phyloP scores from a whole-genome alignment of 257 asterid genomes.

The Solanum sejunctum region DNA sequence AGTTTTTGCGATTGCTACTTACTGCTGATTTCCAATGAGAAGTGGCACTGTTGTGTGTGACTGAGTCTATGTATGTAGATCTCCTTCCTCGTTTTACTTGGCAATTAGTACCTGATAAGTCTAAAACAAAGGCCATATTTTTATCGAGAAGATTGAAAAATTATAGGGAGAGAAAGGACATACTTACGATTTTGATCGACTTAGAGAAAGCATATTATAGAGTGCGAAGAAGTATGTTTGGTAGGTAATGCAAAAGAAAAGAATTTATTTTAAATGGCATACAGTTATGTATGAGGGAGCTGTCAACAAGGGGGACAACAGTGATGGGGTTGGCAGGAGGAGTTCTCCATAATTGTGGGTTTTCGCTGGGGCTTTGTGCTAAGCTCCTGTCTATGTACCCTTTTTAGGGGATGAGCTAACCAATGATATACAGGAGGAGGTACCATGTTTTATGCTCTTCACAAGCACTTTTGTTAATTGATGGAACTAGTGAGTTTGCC shows the following conservation, averaged over 20 bases:
- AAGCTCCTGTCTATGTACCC: neutral
- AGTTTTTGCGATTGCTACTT: neutral
- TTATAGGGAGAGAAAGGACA: neutral
- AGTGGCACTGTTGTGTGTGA: neutral
- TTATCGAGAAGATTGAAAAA: neutral
- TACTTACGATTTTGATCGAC: neutral
- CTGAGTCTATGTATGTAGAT: neutral
- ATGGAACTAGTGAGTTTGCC: neutral
- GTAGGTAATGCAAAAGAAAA: neutral
- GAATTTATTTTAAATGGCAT: neutral
- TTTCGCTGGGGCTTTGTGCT: neutral
- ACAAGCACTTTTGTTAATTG: neutral
- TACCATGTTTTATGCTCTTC: neutral
- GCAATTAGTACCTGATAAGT: neutral
- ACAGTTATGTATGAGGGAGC: neutral
- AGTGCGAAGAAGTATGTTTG: neutral
- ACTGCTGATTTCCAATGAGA: neutral
- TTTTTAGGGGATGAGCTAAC: neutral
- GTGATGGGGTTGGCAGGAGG: neutral
- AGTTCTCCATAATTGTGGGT: neutral
- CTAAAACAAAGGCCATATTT: neutral
- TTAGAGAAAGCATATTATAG: neutral
- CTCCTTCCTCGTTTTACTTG: neutral
- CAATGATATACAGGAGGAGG: neutral
- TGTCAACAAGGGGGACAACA: neutral